phyloP scores from a whole-genome alignment of 2,329 filamentous ascomycete genomes.

The Ophiostoma populinum region DNA sequence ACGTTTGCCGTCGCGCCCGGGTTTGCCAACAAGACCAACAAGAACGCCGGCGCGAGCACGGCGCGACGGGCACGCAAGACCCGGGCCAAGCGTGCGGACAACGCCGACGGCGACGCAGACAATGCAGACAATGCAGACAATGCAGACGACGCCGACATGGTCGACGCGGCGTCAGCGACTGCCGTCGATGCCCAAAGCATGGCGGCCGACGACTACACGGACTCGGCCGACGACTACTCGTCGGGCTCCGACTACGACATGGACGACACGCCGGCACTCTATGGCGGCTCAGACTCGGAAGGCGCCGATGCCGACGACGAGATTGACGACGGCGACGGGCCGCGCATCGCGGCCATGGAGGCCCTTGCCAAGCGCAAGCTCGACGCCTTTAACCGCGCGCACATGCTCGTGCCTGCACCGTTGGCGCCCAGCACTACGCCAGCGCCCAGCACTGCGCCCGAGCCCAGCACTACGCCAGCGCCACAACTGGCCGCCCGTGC shows the following conservation, averaged over 20 bases:
- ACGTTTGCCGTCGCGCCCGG: constrained; percentile 21
- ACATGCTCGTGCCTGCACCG: not conserved
- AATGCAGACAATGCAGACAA: not conserved
- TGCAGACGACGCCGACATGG: not conserved
- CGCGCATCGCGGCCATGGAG: not conserved
- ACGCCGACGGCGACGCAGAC: not conserved
- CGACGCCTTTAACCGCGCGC: not conserved
- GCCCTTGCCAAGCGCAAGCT: not conserved
- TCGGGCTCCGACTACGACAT: too few species aligned
- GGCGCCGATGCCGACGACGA: too few species aligned
- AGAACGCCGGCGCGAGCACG: too few species aligned
- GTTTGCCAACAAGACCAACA: not conserved
- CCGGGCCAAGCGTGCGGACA: too few species aligned
- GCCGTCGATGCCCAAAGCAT: not conserved
- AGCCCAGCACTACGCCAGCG: too few species aligned
- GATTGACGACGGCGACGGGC: not conserved
- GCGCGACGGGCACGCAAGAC: too few species aligned
- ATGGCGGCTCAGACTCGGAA: too few species aligned
- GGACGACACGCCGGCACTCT: too few species aligned
- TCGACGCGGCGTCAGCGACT: not conserved
- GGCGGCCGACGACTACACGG: not conserved
- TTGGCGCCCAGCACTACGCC: too few species aligned
- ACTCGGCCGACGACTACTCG: not conserved
- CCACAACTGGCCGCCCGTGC: too few species aligned
- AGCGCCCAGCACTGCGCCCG: too few species aligned